Conservation (phyloP, 169 alveolate genomes). For the Cryptosporidium viatorum region DNA sequence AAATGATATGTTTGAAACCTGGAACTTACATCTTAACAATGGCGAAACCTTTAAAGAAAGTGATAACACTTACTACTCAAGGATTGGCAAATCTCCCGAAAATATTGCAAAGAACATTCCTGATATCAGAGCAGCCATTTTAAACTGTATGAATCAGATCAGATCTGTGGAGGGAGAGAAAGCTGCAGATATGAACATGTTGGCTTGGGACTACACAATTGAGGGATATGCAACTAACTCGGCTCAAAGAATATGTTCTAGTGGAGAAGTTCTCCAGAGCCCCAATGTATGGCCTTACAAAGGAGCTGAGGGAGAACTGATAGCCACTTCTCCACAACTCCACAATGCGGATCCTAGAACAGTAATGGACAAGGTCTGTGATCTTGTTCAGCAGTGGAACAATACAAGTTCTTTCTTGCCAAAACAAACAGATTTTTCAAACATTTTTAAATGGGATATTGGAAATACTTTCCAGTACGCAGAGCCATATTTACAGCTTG, state of each 20-base stretch:
- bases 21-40: conserved; percentile 35
- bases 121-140: conserved; percentile 51
- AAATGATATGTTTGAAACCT: conserved; percentile 36
- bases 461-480: conserved; percentile 55
- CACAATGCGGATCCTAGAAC: conserved; percentile 38
- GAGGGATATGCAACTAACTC: conserved; percentile 69
- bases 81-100: background rate
- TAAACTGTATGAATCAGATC: conserved; percentile 49
- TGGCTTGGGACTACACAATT: conserved; percentile 74
- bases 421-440: conserved; percentile 53
- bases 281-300: conserved; percentile 65
- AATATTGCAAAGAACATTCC: conserved; percentile 64
- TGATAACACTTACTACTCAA: conserved; percentile 11
- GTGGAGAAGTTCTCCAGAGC: conserved; percentile 45
- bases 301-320: conserved; percentile 62
- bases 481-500: conserved; percentile 70
- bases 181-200: conserved; percentile 74
- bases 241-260: conserved; percentile 56
- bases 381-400: conserved; percentile 68
- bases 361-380: conserved; percentile 58
- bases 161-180: conserved; percentile 73
- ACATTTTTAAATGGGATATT: conserved; percentile 44
- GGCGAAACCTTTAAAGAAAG: conserved; percentile 33
- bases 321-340: conserved; percentile 58
- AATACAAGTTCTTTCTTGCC: conserved; percentile 61